phyloP scores from a whole-genome alignment of 768 basidiomycete genomes.

The Sistotremastrum niveocremeum region DNA sequence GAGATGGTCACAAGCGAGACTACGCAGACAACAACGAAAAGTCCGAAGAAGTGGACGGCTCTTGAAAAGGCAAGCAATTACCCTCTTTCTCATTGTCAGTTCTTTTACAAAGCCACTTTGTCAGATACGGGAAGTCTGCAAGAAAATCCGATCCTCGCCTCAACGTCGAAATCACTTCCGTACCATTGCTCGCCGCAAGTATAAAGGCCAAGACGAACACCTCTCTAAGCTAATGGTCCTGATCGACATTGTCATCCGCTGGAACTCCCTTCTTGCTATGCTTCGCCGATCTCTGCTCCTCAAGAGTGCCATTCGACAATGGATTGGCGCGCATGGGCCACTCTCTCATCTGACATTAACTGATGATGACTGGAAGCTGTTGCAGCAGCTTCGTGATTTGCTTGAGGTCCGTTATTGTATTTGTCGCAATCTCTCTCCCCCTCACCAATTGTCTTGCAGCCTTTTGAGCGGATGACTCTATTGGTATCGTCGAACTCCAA shows the following conservation, averaged over 20 bases:
- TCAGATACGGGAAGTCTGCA: slow-evolving; percentile 18
- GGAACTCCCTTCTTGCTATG: slow-evolving; percentile 25
- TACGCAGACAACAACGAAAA: slow-evolving; percentile 6
- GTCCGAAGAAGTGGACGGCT: neutral
- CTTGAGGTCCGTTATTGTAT: slow-evolving; percentile 2
- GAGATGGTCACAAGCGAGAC: too few species aligned
- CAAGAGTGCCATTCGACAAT: slow-evolving; percentile 19
- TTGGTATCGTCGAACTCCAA: slow-evolving; percentile 13
- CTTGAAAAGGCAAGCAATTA: slow-evolving; percentile 8
- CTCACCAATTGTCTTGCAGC: too few species aligned
- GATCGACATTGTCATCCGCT: slow-evolving; percentile 19
- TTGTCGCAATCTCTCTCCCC: neutral
- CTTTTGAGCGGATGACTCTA: slow-evolving; percentile 18
- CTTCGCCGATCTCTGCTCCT: slow-evolving; percentile 15
- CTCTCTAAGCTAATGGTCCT: slow-evolving; percentile 16
- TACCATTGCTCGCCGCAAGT: slow-evolving; percentile 7
- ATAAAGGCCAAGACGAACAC: neutral
- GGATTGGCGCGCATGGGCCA: slow-evolving; percentile 14
- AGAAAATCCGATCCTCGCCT: slow-evolving; percentile 20
- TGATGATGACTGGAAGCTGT: slow-evolving; percentile 2
- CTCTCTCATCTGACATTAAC: slow-evolving; percentile 8
- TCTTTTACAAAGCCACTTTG: neutral
- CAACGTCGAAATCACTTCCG: slow-evolving; percentile 17
- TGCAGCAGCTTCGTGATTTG: neutral
- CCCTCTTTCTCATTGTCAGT: neutral